Evolutionary conservation across 2,329 filamentous ascomycete species (phyloP).

Genomic region (Microcera coccophila): DNA sequence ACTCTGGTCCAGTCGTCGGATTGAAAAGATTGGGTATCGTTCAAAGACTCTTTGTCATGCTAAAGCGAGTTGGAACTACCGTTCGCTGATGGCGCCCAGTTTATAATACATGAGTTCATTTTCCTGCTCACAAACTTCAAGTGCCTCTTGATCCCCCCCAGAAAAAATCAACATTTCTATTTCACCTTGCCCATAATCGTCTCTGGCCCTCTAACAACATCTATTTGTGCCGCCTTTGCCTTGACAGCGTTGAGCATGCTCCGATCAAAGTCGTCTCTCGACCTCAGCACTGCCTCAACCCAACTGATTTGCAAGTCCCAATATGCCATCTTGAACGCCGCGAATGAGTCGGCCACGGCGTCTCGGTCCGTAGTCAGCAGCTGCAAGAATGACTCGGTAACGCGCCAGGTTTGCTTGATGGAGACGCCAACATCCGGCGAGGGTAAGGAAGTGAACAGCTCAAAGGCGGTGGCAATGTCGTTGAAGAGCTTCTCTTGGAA

Average conservation of each 20-base stretch:
- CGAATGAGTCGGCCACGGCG: slow-evolving; percentile 72
- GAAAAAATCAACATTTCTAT: too few relatives aligned
- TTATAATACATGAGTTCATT: slow-evolving; percentile 6
- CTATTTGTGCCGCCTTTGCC: slow-evolving; percentile 78
- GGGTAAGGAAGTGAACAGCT: slow-evolving; percentile 73
- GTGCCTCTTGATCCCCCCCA: too few relatives aligned
- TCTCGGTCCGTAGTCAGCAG: slow-evolving; percentile 75
- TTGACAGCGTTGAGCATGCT: slow-evolving; percentile 86
- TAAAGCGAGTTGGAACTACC: not conserved
- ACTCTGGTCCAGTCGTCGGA: not conserved
- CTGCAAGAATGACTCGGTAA: slow-evolving; percentile 77
- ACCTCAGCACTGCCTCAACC: slow-evolving; percentile 87
- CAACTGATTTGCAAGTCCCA: slow-evolving; percentile 94
- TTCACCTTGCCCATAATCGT: slow-evolving; percentile 95
- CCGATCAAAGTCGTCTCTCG: slow-evolving; percentile 90
- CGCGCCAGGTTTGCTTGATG: slow-evolving; percentile 90
- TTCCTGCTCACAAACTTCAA: not conserved
- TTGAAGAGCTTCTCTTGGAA: slow-evolving; percentile 92
- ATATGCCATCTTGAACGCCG: slow-evolving; percentile 76
- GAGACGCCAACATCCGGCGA: slow-evolving; percentile 64
- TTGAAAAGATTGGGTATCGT: not conserved
- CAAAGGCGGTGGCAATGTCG: slow-evolving; percentile 85
- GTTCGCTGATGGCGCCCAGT: slow-evolving; percentile 6
- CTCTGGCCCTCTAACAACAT: slow-evolving; percentile 74
- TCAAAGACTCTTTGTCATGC: not conserved